Evolutionary conservation across 345 rosid species (phyloP).

Genomic region (Eucalyptus sideroxylon): DNA sequence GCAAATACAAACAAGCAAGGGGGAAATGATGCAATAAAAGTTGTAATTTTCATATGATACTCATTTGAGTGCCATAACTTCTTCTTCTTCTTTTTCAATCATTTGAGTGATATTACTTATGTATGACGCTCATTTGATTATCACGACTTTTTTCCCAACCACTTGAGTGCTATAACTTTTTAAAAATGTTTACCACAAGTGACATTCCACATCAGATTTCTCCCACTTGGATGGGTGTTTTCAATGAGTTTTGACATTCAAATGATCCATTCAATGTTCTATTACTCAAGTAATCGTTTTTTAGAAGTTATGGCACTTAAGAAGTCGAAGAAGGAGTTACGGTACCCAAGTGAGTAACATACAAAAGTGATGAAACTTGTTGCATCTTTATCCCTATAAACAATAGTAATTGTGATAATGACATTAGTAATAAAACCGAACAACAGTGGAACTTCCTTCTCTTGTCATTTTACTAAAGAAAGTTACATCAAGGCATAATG

Average conservation of each 20-base stretch:
- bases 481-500: background rate
- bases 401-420: background rate
- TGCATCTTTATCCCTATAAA: fast-evolving
- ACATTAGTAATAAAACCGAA: background rate
- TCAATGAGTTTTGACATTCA: no score
- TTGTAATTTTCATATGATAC: fast-evolving
- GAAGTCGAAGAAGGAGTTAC: fast-evolving
- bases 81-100: background rate
- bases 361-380: fast-evolving
- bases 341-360: background rate
- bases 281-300: no score
- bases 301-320: no score
- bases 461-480: background rate
- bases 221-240: background rate
- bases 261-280: no score
- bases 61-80: background rate
- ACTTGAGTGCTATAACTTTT: background rate
- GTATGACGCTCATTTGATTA: fast-evolving
- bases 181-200: background rate
- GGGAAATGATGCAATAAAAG: background rate
- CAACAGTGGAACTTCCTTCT: background rate
- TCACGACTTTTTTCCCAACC: fast-evolving
- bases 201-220: background rate
- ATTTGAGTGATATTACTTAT: background rate
- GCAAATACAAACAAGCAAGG: background rate